Conservation (phyloP, 495 filamentous ascomycete genomes). For the Sordaria brevicollis region DNA sequence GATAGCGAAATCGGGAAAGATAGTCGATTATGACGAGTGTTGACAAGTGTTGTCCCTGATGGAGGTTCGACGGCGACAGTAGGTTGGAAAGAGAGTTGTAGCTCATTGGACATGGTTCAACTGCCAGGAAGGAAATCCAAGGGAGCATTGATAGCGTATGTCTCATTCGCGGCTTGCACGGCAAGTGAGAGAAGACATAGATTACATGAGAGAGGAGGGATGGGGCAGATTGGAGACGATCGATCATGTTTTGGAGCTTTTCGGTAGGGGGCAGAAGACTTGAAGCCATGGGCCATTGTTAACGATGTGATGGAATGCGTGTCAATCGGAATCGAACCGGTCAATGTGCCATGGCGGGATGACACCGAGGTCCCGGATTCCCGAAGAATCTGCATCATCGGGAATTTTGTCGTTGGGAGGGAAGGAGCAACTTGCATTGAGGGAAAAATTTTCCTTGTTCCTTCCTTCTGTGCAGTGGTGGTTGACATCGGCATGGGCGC, state of each 20-base stretch:
- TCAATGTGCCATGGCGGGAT: too few species aligned
- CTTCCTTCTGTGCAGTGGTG: background rate
- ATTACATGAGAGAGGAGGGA: too few species aligned
- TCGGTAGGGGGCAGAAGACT: background rate
- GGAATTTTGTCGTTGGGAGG: background rate
- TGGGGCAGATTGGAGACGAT: too few species aligned
- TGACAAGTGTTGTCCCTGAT: background rate
- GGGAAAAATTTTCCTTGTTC: background rate
- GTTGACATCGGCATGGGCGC: background rate
- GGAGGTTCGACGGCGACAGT: too few species aligned
- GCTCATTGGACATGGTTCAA: too few species aligned
- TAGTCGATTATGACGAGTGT: background rate
- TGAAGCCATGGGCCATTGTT: background rate
- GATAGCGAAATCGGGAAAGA: background rate
- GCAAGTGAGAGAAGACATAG: too few species aligned
- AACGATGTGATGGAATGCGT: background rate
- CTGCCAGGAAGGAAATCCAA: too few species aligned
- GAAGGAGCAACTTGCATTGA: background rate
- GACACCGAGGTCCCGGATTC: too few species aligned
- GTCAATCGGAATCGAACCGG: background rate
- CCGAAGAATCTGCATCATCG: too few species aligned
- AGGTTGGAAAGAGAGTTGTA: too few species aligned
- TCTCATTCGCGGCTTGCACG: too few species aligned
- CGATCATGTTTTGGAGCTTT: background rate
- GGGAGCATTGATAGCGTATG: too few species aligned